Evolutionary conservation across 2,329 filamentous ascomycete genomes (phyloP), one percentile per base, ranked within the genome.

Genomic region (Nectriaceae sp.): DNA sequence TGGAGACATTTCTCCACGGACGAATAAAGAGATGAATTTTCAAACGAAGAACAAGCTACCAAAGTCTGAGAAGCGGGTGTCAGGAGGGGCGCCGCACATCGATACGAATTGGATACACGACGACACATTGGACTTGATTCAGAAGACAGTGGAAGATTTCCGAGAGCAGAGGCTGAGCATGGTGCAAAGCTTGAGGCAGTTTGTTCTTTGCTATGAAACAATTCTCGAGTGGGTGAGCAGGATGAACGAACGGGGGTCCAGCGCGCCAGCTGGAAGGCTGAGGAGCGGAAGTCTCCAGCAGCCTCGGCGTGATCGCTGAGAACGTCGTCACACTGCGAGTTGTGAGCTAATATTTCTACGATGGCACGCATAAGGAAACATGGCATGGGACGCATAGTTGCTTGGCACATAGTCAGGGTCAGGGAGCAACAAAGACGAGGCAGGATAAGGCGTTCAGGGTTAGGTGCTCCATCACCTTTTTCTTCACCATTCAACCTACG

Each of bases 141-240:
- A 89, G 53, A 85, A 84, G 65, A 94, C 92, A 0, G 93, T 99
- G 2, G 88, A 94, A 60, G 91, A 97, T 61, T 96, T 99, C 69
- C 79, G 94, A 47, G 76, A 80, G 41, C 94, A 99, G 72, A 78
- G 94, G 56, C 73, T 97, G 18, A 97, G 91, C 70, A 99, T 97
- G 92, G 93, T 99, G 37, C 94, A 97, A 70, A 97, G 88, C 62
- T 73, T 97, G 49, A 79, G 90, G 52, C 94, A 99, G 68, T 97
- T 88, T 71, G 93, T 97, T 42, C 82, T 99, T 26, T 99, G 94
- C 69, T 99, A 99, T 68, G 94, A 99, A 74, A 95, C 89, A 35
- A 80, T 97, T 5, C 74, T 95, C 46, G 93, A 97, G 70, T 99
- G 93, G 91, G 70, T 94, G 21, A 73, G 70, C 59, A 70, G 79